Conservation (phyloP, 2,329 filamentous ascomycete genomes). For the Hymenoscyphus salicellus region DNA sequence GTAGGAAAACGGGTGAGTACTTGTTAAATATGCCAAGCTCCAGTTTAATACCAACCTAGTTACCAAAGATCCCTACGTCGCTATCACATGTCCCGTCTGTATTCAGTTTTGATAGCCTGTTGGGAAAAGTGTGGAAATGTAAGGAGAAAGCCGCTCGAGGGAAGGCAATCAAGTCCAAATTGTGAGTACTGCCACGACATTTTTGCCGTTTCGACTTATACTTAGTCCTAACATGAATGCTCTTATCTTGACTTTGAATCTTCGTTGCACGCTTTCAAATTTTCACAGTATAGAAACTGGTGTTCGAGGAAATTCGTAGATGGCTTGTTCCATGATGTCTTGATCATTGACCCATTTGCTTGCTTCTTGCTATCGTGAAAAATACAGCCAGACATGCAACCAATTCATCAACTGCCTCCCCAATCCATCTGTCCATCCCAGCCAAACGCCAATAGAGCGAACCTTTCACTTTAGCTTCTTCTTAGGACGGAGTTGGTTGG, state of each 20-base stretch:
- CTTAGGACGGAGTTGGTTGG: slow-evolving; percentile 99
- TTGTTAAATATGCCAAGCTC: too few relatives aligned
- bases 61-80: not conserved
- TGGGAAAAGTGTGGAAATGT: not conserved
- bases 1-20: not conserved
- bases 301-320: not conserved
- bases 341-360: slow-evolving; percentile 22
- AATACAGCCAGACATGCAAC: slow-evolving; percentile 30
- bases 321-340: slow-evolving; percentile 6
- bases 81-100: not conserved
- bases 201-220: not conserved
- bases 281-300: not conserved
- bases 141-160: not conserved
- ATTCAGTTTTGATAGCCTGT: not conserved
- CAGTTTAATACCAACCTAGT: not conserved
- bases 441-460: slow-evolving; percentile 39
- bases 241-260: not conserved
- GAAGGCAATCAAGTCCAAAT: not conserved
- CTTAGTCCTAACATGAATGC: not conserved
- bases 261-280: not conserved
- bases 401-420: slow-evolving; percentile 22
- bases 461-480: slow-evolving; percentile 96
- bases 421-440: slow-evolving; percentile 19
- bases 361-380: slow-evolving; percentile 29
- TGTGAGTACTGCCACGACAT: not conserved